Evolutionary conservation across 495 filamentous ascomycete genomes (phyloP).

Genomic region (Articulospora tetracladia): DNA sequence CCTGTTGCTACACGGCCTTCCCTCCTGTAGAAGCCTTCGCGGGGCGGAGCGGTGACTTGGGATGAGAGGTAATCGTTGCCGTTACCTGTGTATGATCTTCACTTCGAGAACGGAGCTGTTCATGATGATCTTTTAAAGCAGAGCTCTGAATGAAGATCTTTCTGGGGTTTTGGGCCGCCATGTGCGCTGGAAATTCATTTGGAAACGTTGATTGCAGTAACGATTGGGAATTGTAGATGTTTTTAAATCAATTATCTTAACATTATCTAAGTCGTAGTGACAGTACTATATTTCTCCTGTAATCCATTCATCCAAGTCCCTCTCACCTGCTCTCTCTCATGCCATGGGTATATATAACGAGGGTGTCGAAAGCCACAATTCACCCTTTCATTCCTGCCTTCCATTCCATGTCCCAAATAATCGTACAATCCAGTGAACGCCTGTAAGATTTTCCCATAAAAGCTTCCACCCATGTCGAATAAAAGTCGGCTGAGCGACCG

Average conservation of each 20-base stretch:
- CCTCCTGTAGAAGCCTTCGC: neutral
- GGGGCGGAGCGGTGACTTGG: neutral
- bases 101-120: neutral
- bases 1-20: neutral
- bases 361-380: neutral
- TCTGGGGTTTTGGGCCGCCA: too few species aligned
- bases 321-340: neutral
- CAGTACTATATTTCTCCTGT: neutral
- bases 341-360: slow-evolving; percentile 1
- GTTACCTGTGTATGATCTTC: neutral
- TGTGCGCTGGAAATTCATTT: too few species aligned
- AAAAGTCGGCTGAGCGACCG: neutral
- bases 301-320: neutral
- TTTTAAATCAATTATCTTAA: neutral
- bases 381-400: neutral
- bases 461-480: neutral
- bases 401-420: neutral
- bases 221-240: too few species aligned
- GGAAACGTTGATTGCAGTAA: too few species aligned
- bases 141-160: neutral
- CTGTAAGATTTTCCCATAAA: neutral
- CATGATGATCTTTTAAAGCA: neutral
- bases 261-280: neutral
- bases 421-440: neutral
- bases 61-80: neutral